phyloP scores from a whole-genome alignment of 495 filamentous ascomycete species.

The Penicillium simplicissimum region DNA sequence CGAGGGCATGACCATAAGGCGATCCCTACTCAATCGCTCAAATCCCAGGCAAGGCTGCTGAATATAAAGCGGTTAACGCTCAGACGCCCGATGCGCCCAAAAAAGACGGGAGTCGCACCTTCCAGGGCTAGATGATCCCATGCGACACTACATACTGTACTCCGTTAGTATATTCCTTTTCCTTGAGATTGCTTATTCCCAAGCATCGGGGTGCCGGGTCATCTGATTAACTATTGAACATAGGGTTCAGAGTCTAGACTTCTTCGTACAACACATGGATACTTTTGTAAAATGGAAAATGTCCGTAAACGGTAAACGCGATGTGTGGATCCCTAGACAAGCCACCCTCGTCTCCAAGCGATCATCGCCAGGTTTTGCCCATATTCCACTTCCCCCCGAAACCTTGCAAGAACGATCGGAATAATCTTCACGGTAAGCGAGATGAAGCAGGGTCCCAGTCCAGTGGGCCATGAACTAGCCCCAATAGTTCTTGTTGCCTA shows the following conservation, averaged over 20 bases:
- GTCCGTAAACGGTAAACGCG: not conserved
- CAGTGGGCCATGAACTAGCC: not conserved
- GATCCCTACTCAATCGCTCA: not conserved
- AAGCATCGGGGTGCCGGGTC: not conserved
- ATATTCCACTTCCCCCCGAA: not conserved
- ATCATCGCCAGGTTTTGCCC: not conserved
- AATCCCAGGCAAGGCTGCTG: not conserved
- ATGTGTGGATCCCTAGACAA: not conserved
- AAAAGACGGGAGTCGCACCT: not conserved
- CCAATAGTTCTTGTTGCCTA: no score
- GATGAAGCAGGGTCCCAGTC: constrained; percentile 21
- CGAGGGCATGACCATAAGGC: not conserved
- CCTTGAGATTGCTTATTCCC: not conserved
- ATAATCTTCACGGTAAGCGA: not conserved
- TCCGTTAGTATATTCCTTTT: not conserved
- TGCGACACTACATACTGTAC: constrained; percentile 1
- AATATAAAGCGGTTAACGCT: not conserved
- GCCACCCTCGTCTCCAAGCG: not conserved
- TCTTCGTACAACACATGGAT: no score
- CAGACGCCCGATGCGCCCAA: constrained; percentile 13
- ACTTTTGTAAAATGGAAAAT: no score
- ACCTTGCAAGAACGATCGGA: not conserved
- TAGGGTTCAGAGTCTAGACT: no score
- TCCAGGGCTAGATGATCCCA: not conserved
- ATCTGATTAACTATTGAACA: not conserved